Base-by-base conservation (phyloP, 192 early-diverging fungal genomes). In the Umbelopsis vinacea region DNA sequence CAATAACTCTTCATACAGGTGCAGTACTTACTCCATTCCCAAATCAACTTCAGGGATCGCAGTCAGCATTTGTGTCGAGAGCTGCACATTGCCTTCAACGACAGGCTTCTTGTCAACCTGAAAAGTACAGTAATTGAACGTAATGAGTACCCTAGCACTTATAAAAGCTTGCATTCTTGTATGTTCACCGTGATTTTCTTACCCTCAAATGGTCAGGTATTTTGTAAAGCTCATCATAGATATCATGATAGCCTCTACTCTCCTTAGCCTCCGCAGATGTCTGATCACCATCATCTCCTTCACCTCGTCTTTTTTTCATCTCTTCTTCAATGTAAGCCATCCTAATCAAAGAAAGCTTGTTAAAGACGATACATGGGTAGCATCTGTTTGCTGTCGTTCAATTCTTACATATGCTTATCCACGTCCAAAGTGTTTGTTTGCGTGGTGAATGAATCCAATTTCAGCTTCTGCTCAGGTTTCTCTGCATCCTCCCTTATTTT, bases 1-100 rank as follows among this genome's bases (percentile, higher is more conserved):
- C 67, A 23, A 4, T 10, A 43, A 11, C 26, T 0, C 15, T 22
- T 26, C 21, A 45, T 19, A 46, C 4, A 52, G 24, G 0, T 19
- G 21, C 2, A 29, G 37, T 24, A 84, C 87, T 23, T 86, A 90
- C 86, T 88, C 89, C 46, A 92, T 90, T 23, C 94, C 96, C 10
- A 97, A 81, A 74, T 96, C 94, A 10, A 95, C 92, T 75, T 96
- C 94, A 9, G 95, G 96, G 70, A 97, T 95, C 5, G 93, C 93
- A 7, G 94, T 94, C 38, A 97, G 74, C 94, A 97, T 95, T 12
- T 89, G 87, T 19, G 94, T 86, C 4, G 94, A 95, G 35, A 94
- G 82, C 26, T 94, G 90, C 7, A 95, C 94, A 69, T 92, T 95
- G 14, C 94, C 96, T 72, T 97, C 94, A 11, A 84, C 81, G 37